A percentile compares a stretch with the other conserved stretches of the same genome.
Evolutionary conservation across 1,284 basidiomycete species (phyloP).

Genomic region (Caloboletus inedulis): DNA sequence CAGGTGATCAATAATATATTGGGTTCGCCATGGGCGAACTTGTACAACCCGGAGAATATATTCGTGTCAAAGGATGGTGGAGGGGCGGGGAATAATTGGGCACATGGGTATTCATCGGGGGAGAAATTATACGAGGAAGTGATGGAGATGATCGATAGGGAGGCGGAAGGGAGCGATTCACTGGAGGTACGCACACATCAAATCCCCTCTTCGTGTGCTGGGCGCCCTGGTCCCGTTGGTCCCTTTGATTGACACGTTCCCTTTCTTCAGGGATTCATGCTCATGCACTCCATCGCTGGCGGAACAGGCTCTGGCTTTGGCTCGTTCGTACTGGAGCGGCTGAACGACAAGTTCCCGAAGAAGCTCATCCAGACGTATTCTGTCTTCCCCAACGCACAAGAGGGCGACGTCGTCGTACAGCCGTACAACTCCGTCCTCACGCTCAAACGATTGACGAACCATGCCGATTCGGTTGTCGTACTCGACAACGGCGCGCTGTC

Average conservation of each 20-base stretch:
- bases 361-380: constrained; percentile 99
- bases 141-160: constrained; percentile 99
- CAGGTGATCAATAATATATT: constrained; percentile 97
- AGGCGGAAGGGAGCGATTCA: constrained; percentile 97
- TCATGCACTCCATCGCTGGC: constrained; percentile 98
- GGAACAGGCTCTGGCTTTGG: constrained; percentile 98
- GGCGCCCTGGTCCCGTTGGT: not conserved
- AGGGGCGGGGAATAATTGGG: constrained; percentile 99
- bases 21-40: constrained; percentile 84
- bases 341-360: constrained; percentile 98
- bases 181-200: constrained; percentile 67
- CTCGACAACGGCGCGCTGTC: constrained; percentile 95
- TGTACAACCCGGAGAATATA: constrained; percentile 99
- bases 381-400: constrained; percentile 92
- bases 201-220: not conserved
- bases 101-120: constrained; percentile 87
- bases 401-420: constrained; percentile 94
- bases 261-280: constrained; percentile 85
- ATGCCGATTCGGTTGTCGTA: constrained; percentile 97
- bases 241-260: not conserved
- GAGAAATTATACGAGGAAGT: constrained; percentile 95
- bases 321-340: constrained; percentile 91
- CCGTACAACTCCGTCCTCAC: constrained; percentile 98
- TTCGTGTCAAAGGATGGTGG: constrained; percentile 95
- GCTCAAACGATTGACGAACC: constrained; percentile 90